A percentile compares a stretch with the other conserved stretches of the same genome.
These are phyloP conservation scores for Colletotrichum tamarilloi DNA, from an alignment of 2,329 filamentous ascomycete species.

Conservation along the genomic window DNA sequence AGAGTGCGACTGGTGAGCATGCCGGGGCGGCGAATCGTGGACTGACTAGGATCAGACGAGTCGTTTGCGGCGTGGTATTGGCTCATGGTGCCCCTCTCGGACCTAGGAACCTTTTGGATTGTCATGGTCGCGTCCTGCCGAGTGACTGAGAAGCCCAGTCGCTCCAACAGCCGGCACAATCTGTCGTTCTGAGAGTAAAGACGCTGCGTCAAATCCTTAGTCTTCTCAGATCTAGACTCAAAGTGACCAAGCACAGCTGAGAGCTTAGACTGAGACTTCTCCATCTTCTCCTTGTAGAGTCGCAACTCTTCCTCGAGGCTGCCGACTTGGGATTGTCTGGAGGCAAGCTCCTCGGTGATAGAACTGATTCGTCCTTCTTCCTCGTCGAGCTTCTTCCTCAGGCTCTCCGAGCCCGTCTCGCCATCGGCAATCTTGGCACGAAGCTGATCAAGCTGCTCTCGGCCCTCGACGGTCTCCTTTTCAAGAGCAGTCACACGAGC, in stretches of 20 bases:
- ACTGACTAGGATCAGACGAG: constrained; percentile 63
- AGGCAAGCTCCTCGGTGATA: constrained; percentile 77
- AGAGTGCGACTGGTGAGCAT: constrained; percentile 64
- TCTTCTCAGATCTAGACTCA: constrained; percentile 76
- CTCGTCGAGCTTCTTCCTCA: constrained; percentile 80
- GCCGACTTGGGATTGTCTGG: constrained; percentile 80
- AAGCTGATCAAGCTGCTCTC: constrained; percentile 75
- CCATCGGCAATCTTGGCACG: constrained; percentile 81
- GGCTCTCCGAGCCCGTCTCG: constrained; percentile 82
- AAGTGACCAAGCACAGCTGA: constrained; percentile 66
- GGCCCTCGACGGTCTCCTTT: constrained; percentile 70
- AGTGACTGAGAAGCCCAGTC: constrained; percentile 84
- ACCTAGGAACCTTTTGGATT: constrained; percentile 76
- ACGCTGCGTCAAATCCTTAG: constrained; percentile 85
- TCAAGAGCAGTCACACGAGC: constrained; percentile 67
- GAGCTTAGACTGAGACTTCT: constrained; percentile 64
- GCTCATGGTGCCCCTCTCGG: constrained; percentile 62
- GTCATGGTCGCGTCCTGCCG: constrained; percentile 78
- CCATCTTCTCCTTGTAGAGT: constrained; percentile 73
- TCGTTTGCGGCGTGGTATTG: constrained; percentile 65
- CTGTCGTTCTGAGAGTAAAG: constrained; percentile 88
- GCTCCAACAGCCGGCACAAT: constrained; percentile 84
- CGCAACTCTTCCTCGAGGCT: constrained; percentile 81
- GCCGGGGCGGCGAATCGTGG: constrained; percentile 64
- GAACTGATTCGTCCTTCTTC: constrained; percentile 77